These are phyloP conservation scores for Xylaria intraflava DNA, from an alignment of 495 filamentous ascomycete genomes.

Conservation along the genomic window DNA sequence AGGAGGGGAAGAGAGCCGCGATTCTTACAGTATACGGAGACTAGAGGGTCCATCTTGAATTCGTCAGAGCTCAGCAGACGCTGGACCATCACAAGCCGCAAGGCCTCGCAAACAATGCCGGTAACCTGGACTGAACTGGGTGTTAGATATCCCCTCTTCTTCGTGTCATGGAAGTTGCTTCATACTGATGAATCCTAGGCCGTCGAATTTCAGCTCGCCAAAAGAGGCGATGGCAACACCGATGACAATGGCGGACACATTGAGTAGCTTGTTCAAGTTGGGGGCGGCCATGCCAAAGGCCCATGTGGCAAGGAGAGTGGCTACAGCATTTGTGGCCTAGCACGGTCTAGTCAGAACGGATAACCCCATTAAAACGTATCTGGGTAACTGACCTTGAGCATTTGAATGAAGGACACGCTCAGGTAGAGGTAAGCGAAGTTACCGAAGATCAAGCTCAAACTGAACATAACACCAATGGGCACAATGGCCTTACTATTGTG, in stretches of 20 bases:
- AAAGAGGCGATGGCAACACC: slow-evolving; percentile 83
- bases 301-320: slow-evolving; percentile 77
- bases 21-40: slow-evolving; percentile 71
- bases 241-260: slow-evolving; percentile 78
- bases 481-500: slow-evolving; percentile 82
- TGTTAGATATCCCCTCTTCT: background rate
- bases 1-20: background rate
- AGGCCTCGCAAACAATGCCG: slow-evolving; percentile 80
- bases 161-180: slow-evolving; percentile 29
- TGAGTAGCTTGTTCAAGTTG: slow-evolving; percentile 69
- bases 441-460: slow-evolving; percentile 83
- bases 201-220: slow-evolving; percentile 83
- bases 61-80: slow-evolving; percentile 74
- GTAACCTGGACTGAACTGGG: slow-evolving; percentile 53
- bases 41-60: slow-evolving; percentile 93
- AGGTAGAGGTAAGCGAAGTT: slow-evolving; percentile 87
- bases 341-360: slow-evolving; percentile 12
- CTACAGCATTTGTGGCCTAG: slow-evolving; percentile 80
- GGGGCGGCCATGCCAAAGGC: slow-evolving; percentile 64
- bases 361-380: background rate
- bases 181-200: slow-evolving; percentile 67
- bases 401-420: slow-evolving; percentile 88
- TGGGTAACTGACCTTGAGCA: slow-evolving; percentile 58
- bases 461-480: slow-evolving; percentile 86
- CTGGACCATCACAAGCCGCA: slow-evolving; percentile 84